phyloP scores from a whole-genome alignment of 2,329 filamentous ascomycete genomes.

The Fusarium nisikadoi region DNA sequence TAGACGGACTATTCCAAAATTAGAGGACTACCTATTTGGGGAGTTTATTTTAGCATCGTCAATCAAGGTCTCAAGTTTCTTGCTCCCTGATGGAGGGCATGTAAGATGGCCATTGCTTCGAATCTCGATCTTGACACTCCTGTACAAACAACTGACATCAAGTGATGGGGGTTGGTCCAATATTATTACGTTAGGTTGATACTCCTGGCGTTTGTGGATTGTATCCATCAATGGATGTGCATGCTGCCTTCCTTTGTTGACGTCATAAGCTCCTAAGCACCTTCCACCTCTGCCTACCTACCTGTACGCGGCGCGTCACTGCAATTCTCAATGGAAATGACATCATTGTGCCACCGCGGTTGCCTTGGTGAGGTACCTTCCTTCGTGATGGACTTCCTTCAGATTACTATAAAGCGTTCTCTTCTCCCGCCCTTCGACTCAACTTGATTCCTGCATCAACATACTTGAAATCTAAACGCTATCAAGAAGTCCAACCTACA shows the following conservation, averaged over 20 bases:
- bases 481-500: conserved; percentile 12
- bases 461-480: conserved; percentile 11
- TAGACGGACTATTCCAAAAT: too few species aligned
- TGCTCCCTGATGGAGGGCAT: neutral
- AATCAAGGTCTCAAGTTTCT: too few species aligned
- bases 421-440: conserved; percentile 36
- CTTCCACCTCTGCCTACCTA: neutral
- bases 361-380: conserved; percentile 19
- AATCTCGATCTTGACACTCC: conserved; percentile 18
- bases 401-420: conserved; percentile 33
- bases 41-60: too few species aligned
- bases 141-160: neutral
- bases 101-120: neutral
- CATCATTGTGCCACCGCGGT: conserved; percentile 30
- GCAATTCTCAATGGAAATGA: conserved; percentile 26
- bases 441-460: neutral
- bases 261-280: conserved; percentile 26
- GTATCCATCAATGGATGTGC: neutral
- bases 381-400: conserved; percentile 29
- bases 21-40: too few species aligned
- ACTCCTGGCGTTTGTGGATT: conserved; percentile 10
- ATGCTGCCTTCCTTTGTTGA: conserved; percentile 16
- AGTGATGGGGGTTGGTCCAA: conserved; percentile 6
- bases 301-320: conserved; percentile 23
- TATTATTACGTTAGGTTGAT: conserved; percentile 26